These are phyloP conservation scores for Teunomyces lycoperdinae DNA, from an alignment of 805 yeast species.

Conservation along the genomic window DNA sequence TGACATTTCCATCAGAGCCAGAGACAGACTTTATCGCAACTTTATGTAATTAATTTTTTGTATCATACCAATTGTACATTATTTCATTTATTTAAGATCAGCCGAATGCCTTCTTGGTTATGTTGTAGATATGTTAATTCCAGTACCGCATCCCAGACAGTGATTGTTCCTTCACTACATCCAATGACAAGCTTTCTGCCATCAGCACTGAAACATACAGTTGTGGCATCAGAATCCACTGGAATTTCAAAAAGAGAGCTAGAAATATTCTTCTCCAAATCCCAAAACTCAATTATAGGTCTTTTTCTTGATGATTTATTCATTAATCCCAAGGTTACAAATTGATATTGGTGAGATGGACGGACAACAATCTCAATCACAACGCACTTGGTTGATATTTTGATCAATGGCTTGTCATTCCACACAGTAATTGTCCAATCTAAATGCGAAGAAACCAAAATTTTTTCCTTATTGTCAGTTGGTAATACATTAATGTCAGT, in stretches of 20 bases:
- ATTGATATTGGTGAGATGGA: constrained; percentile 19
- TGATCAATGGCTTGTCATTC: constrained; percentile 13
- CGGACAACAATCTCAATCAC: constrained; percentile 17
- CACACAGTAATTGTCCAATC: constrained; percentile 26
- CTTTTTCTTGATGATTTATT: constrained; percentile 1
- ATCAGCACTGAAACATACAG: constrained; percentile 13
- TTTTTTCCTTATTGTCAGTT: background rate
- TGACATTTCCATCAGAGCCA: constrained; percentile 51
- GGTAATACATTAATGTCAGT: constrained; percentile 6
- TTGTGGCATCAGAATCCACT: constrained; percentile 7
- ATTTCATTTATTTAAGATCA: background rate
- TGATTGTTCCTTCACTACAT: constrained; percentile 17
- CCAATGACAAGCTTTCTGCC: constrained; percentile 22
- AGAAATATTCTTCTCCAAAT: constrained; percentile 17
- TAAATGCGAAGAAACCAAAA: constrained; percentile 16
- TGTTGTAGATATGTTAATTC: background rate
- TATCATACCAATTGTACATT: constrained; percentile 4
- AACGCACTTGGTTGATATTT: constrained; percentile 19
- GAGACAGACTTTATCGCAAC: constrained; percentile 32
- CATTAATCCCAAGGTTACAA: constrained; percentile 23
- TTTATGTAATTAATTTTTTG: constrained; percentile 11
- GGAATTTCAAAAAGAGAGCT: constrained; percentile 16
- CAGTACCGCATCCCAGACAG: constrained; percentile 7
- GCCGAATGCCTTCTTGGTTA: constrained; percentile 7
- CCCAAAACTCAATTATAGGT: constrained; percentile 29